Conservation (phyloP, 768 basidiomycete genomes). For the Trametes gibbosa region DNA sequence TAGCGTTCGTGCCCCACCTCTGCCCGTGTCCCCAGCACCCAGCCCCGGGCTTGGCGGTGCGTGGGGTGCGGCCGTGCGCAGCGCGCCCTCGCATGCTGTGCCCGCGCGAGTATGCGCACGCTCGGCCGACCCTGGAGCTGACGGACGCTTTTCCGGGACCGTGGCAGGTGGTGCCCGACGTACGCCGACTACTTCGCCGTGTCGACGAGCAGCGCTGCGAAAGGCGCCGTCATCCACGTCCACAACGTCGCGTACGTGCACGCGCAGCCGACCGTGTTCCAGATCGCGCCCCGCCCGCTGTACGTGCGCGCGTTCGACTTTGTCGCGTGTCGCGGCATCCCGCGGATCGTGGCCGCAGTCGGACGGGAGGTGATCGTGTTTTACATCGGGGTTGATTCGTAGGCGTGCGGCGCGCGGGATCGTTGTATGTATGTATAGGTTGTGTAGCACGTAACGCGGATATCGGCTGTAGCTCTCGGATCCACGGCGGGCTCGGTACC, state of each 20-base stretch:
- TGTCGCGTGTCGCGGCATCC: constrained; percentile 55
- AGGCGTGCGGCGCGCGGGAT: neutral
- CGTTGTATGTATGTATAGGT: neutral
- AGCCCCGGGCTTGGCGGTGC: too few relatives aligned
- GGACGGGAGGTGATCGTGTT: constrained; percentile 59
- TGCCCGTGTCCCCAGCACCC: too few relatives aligned
- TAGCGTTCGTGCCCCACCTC: too few relatives aligned
- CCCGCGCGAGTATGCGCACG: too few relatives aligned
- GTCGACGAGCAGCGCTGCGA: constrained; percentile 53
- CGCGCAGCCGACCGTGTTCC: constrained; percentile 59
- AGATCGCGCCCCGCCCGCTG: constrained; percentile 59
- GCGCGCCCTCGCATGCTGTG: too few relatives aligned
- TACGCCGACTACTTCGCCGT: constrained; percentile 78
- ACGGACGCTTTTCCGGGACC: neutral
- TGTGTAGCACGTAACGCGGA: too few relatives aligned
- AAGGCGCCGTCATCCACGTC: constrained; percentile 68
- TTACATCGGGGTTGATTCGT: constrained; percentile 58
- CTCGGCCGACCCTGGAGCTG: too few relatives aligned
- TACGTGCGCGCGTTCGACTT: constrained; percentile 77
- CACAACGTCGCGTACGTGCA: constrained; percentile 66
- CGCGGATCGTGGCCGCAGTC: constrained; percentile 65
- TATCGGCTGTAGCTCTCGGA: too few relatives aligned
- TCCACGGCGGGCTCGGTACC: too few relatives aligned
- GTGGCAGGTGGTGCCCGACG: constrained; percentile 77
- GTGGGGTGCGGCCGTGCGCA: too few relatives aligned